Base-by-base conservation (phyloP, 306 rosid species). In the Lablab purpureus region DNA sequence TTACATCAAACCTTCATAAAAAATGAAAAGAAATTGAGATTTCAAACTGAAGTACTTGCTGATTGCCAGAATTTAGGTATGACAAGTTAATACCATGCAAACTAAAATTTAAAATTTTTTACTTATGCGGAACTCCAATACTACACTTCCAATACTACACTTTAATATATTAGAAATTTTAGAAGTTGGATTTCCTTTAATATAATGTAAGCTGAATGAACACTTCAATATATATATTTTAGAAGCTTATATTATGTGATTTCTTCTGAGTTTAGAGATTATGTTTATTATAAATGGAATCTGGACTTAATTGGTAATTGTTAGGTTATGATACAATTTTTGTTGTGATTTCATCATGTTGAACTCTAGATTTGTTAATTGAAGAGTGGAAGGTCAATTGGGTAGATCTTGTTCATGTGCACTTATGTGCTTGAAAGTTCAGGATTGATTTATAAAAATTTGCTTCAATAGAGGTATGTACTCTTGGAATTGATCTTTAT, bases 1-100 rank as follows among this genome's bases (percentile, higher is more conserved):
- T 56, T 78, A 82, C 56, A 69, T 74, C 49, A 51, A 68, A 78
- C 43, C 79, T 74, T 65, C 81, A 77, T 67, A 56, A 67, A n/a
- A 77, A 78, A 62, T 72, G 83, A 67, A 54, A 22, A 64, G 80
- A 66, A 65, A 66, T 78, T 72, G 70, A 78, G 64, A 71, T 45
- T 83, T 30, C 30, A 21, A 71, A 45, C 72, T 28, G 40, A 21
- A 55, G 72, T 65, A 51, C 65, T 58, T 51, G 75, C 34, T 34
- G 55, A 30, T 13, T 72, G 25, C 68, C 8, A 5, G 60, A 67
- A 19, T n/a, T 74, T 56, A 56, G 76, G 63, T 32, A 56, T 67
- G 76, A 22, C 67, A 68, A 62, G 25, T 23, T 50, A 74, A 3
- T 55, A 32, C 8, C 11, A 17, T 66, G 56, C 55, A 23, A 23